These are phyloP conservation scores for Tolypocladium tundrense DNA, from an alignment of 2,329 filamentous ascomycete genomes.

Conservation along the genomic window DNA sequence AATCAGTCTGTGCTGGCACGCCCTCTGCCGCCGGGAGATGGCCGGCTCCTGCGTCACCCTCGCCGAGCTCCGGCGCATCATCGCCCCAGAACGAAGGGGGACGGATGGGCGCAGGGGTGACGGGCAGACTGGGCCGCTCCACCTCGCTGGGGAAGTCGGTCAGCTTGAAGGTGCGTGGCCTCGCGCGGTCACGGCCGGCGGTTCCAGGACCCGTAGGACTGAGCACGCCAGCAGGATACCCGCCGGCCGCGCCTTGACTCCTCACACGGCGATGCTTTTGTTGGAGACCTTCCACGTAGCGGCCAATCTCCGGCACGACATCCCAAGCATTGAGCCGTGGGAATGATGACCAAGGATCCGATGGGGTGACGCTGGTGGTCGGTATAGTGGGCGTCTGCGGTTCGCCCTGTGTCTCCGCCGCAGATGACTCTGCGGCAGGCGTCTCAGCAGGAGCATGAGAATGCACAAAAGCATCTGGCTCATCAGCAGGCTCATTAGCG, in stretches of 20 bases:
- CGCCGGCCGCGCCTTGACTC: slow-evolving; percentile 15
- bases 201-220: background rate
- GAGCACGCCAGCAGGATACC: background rate
- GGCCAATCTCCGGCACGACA: slow-evolving; percentile 75
- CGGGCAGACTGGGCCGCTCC: slow-evolving; percentile 79
- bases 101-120: slow-evolving; percentile 75
- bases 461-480: slow-evolving; percentile 11
- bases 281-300: slow-evolving; percentile 71
- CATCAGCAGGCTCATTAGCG: slow-evolving; percentile 10
- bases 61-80: slow-evolving; percentile 23
- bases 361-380: slow-evolving; percentile 32
- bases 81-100: slow-evolving; percentile 55
- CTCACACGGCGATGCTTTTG: slow-evolving; percentile 37
- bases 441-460: slow-evolving; percentile 18
- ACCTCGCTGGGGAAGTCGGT: slow-evolving; percentile 79
- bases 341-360: slow-evolving; percentile 63
- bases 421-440: slow-evolving; percentile 22
- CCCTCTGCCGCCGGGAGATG: slow-evolving; percentile 67
- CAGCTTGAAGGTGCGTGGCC: slow-evolving; percentile 47
- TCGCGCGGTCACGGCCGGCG: background rate
- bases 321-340: slow-evolving; percentile 87
- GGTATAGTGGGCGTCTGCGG: slow-evolving; percentile 38
- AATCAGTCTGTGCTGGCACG: slow-evolving; percentile 79
- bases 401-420: slow-evolving; percentile 22
- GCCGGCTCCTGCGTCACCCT: slow-evolving; percentile 39